Evolutionary conservation across 2,329 filamentous ascomycete genomes (phyloP).

Genomic region (Fusarium stilboides): DNA sequence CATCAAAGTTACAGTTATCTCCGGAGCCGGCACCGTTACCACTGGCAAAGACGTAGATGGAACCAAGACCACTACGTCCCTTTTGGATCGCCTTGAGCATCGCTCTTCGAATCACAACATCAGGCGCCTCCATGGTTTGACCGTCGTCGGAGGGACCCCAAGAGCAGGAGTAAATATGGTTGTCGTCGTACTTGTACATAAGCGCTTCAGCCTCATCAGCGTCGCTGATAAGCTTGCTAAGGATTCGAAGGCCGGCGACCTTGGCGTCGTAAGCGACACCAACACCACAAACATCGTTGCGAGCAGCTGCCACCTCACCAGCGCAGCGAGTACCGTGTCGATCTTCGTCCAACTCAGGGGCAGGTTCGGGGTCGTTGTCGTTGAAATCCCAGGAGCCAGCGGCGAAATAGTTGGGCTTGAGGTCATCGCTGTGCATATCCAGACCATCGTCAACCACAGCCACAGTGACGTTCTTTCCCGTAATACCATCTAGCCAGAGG

Average conservation of each 20-base stretch:
- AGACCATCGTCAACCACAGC: slow-evolving; percentile 97
- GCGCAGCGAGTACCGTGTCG: slow-evolving; percentile 94
- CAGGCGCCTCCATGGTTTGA: slow-evolving; percentile 92
- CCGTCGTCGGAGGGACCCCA: slow-evolving; percentile 98
- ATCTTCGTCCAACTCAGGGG: slow-evolving; percentile 87
- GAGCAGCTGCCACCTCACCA: slow-evolving; percentile 92
- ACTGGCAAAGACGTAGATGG: slow-evolving; percentile 94
- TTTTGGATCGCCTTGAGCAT: slow-evolving; percentile 95
- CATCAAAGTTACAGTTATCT: slow-evolving; percentile 99
- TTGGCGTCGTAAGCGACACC: slow-evolving; percentile 94
- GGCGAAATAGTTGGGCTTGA: slow-evolving; percentile 94
- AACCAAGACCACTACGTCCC: slow-evolving; percentile 85
- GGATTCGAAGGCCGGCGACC: slow-evolving; percentile 91
- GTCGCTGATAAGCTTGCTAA: slow-evolving; percentile 91
- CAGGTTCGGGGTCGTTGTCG: slow-evolving; percentile 83
- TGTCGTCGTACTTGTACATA: slow-evolving; percentile 92
- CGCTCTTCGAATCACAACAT: slow-evolving; percentile 87
- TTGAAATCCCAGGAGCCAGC: slow-evolving; percentile 97
- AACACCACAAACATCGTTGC: slow-evolving; percentile 94
- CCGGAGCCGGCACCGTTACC: slow-evolving; percentile 90
- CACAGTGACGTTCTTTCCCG: slow-evolving; percentile 88
- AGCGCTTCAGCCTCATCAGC: slow-evolving; percentile 92
- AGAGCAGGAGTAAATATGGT: slow-evolving; percentile 98
- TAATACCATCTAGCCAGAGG: slow-evolving; percentile 91
- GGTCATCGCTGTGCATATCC: slow-evolving; percentile 94